Evolutionary conservation across 2,329 filamentous ascomycete genomes (phyloP), one percentile per base, ranked within the genome.

Genomic region (Parastagonospora nodorum): DNA sequence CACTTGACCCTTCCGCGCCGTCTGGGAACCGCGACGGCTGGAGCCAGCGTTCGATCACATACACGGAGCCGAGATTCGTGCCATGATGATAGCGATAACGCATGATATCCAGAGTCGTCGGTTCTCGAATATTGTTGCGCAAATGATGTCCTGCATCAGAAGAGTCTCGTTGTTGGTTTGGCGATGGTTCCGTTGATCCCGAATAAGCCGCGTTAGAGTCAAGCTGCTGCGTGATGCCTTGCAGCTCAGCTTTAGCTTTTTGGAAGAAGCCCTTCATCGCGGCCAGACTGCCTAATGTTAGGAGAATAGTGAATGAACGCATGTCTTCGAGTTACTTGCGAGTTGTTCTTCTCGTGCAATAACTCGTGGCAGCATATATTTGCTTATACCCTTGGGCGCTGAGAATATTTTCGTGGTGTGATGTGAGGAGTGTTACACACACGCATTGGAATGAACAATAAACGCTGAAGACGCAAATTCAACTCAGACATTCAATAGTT

Each of bases 51-150:
- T 86, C 84, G 4, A 85, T 77, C n/a, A 84, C 78, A 64, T 84
- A 86, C 39, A 84, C 75, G 8, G 80, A 79, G 35, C 84, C 83
- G 2, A 86, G 73, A 51, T 86, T 86, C 1, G 78, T 78, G 7
- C 82, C 84, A 62, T 85, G 81, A 50, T 85, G 82, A 57, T 83
- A 84, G 36, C 83, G 79, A 60, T 85, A 86, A 43, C 81, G 75
- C 27, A 80, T 66, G 15, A 83, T 72, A 44, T 74, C 78, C 46
- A 69, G 58, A 1, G 66, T 47, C 5, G 73, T 75, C 5, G 76
- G 75, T 7, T 64, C 51, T 45, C 66, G 71, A 50, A 81, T 76
- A 15, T 56, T 53, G 9, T 66, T 65, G 2, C 60, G 57, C n/a
- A 57, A 39, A 16, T 24, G 36, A 39, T 40, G 36, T 58, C 53